Conservation (phyloP, 352 stramenopile genomes). For the Lagenidium sp. region DNA sequence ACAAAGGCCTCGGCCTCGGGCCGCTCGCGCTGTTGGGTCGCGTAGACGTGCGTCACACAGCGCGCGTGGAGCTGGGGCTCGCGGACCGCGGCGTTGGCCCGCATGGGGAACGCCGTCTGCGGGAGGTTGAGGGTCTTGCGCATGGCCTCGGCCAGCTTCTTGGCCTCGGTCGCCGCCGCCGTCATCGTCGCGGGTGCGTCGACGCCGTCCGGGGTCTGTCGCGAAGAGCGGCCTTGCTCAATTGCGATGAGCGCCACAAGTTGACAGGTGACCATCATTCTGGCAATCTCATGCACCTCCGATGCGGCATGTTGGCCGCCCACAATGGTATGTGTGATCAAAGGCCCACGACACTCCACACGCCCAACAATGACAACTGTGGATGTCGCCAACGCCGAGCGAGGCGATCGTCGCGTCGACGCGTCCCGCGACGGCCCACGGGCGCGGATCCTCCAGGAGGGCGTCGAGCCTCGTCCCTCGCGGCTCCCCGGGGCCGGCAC, state of each 20-base stretch:
- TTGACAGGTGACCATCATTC: too few relatives aligned
- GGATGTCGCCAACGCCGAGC: too few relatives aligned
- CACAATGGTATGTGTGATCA: too few relatives aligned
- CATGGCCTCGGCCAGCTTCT: constrained; percentile 60
- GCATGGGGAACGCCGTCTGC: constrained; percentile 94
- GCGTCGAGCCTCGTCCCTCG: constrained; percentile 33
- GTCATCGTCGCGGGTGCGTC: too few relatives aligned
- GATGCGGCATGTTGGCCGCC: too few relatives aligned
- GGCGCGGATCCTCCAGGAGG: constrained; percentile 8
- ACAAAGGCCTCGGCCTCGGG: constrained; percentile 65
- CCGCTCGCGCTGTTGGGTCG: constrained; percentile 15
- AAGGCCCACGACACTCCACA: too few relatives aligned
- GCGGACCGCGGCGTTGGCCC: constrained; percentile 87
- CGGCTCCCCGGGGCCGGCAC: constrained; percentile 36
- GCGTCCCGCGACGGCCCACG: constrained; percentile 8
- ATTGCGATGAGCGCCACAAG: too few relatives aligned
- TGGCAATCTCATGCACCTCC: too few relatives aligned
- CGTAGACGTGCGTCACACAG: constrained; percentile 59
- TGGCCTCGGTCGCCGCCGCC: constrained; percentile 25
- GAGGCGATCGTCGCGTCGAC: too few relatives aligned
- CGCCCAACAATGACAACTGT: too few relatives aligned
- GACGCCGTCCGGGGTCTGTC: too few relatives aligned
- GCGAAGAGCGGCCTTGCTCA: too few relatives aligned
- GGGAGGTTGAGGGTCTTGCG: constrained; percentile 94
- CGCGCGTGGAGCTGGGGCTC: constrained; percentile 63